A percentile compares a stretch with the other conserved stretches of the same genome.
phyloP scores from a whole-genome alignment of 2,329 filamentous ascomycete species.

The Emmonsiellopsis sp. region DNA sequence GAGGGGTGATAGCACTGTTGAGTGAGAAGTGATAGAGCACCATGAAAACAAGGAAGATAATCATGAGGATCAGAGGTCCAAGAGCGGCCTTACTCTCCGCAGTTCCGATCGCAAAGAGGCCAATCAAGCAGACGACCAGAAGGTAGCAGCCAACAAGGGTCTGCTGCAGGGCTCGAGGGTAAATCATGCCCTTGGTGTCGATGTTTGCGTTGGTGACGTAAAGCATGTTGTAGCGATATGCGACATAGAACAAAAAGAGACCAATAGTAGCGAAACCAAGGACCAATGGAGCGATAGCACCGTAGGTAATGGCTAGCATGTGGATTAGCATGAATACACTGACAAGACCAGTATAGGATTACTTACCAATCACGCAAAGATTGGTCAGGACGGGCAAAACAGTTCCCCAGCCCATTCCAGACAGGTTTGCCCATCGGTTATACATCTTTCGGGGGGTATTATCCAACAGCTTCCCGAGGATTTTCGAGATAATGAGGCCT shows the following conservation, averaged over 20 bases:
- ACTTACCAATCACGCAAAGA: conserved; percentile 66
- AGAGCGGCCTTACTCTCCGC: conserved; percentile 54
- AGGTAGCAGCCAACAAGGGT: conserved; percentile 78
- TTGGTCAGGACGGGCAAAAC: conserved; percentile 74
- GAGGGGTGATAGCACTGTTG: conserved; percentile 62
- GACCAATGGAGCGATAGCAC: conserved; percentile 76
- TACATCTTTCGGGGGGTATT: conserved; percentile 74
- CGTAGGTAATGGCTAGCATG: conserved; percentile 65
- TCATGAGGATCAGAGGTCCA: conserved; percentile 66
- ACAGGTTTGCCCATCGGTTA: conserved; percentile 63
- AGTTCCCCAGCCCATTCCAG: conserved; percentile 73
- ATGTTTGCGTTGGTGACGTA: conserved; percentile 75
- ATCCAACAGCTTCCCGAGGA: conserved; percentile 67
- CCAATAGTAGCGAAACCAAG: conserved; percentile 73
- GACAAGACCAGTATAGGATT: not conserved
- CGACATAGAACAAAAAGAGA: conserved; percentile 72
- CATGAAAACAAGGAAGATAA: conserved; percentile 66
- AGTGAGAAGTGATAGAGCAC: conserved; percentile 65
- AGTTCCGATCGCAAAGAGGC: conserved; percentile 64
- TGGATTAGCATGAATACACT: not conserved
- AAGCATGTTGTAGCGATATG: conserved; percentile 83
- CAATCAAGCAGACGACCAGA: conserved; percentile 71
- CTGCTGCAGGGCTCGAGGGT: conserved; percentile 79
- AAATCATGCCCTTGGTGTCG: conserved; percentile 81
- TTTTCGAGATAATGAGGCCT: conserved; percentile 63